Conservation (phyloP, 306 rosid species). For the Mimosa bimucronata region DNA sequence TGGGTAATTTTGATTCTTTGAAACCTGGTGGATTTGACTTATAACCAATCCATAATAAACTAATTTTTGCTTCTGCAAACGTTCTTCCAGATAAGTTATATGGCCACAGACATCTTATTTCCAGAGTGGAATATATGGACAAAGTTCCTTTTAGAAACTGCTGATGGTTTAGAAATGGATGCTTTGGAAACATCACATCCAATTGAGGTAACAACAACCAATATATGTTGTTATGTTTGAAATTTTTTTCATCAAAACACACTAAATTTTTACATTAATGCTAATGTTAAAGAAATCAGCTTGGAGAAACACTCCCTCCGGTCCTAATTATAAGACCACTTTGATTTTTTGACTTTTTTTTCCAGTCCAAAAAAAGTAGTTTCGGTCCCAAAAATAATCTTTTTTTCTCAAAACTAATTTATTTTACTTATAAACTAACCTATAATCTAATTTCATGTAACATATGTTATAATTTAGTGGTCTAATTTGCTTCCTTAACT, state of each 20-base stretch:
- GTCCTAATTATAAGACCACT: no score
- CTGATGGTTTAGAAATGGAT: slow-evolving; percentile 56
- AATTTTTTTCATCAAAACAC: not conserved
- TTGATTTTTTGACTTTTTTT: no score
- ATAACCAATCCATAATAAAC: not conserved
- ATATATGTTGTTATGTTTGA: not conserved
- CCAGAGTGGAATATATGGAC: slow-evolving; percentile 77
- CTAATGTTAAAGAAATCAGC: slow-evolving; percentile 1
- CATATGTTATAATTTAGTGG: no score
- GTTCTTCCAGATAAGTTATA: slow-evolving; percentile 58
- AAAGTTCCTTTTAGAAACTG: slow-evolving; percentile 50
- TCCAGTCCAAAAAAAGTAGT: no score
- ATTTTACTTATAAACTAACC: no score
- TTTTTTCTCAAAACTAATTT: no score
- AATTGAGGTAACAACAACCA: slow-evolving; percentile 49
- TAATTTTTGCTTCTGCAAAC: slow-evolving; percentile 20
- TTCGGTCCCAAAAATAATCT: no score
- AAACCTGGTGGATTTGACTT: slow-evolving; percentile 19
- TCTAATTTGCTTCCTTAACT: no score
- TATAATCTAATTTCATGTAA: no score
- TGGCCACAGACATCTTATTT: slow-evolving; percentile 61
- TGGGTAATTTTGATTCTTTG: slow-evolving; percentile 63
- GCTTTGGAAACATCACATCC: slow-evolving; percentile 67
- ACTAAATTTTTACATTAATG: not conserved
- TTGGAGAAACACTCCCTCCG: not conserved